Evolutionary conservation across 495 filamentous ascomycete species (phyloP).

Genomic region (Penicillium macrosclerotiorum): DNA sequence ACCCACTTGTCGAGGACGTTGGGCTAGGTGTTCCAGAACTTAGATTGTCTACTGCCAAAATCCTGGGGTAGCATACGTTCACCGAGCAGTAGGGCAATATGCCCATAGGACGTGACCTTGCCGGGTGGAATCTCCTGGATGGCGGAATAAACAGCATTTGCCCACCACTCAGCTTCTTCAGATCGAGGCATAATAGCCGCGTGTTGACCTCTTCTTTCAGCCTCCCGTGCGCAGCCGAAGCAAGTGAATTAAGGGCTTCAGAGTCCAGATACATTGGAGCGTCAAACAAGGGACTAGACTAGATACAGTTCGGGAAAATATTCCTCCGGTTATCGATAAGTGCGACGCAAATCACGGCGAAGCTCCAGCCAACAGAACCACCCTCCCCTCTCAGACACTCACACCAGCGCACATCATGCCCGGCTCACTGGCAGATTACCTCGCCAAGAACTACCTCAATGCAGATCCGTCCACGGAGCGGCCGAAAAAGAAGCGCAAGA

Average conservation of each 20-base stretch:
- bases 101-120: conserved; percentile 83
- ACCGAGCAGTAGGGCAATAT: conserved; percentile 78
- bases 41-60: not conserved
- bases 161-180: conserved; percentile 84
- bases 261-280: too few species aligned
- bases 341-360: conserved; percentile 1
- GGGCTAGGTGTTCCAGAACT: conserved; percentile 53
- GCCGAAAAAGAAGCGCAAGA: conserved; percentile 76
- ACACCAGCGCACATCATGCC: conserved; percentile 14
- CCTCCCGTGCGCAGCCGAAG: not conserved
- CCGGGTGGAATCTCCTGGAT: conserved; percentile 82
- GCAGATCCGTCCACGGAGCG: conserved; percentile 62
- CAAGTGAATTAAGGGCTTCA: too few species aligned
- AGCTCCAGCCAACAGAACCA: not conserved
- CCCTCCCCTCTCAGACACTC: not conserved
- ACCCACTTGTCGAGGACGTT: conserved; percentile 79
- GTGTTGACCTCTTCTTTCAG: not conserved
- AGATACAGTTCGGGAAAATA: conserved; percentile 20
- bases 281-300: conserved; percentile 2
- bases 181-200: conserved; percentile 60
- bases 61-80: conserved; percentile 52
- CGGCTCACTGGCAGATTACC: conserved; percentile 74
- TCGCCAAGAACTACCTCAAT: conserved; percentile 91
- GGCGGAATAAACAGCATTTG: conserved; percentile 75
- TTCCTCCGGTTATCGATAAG: conserved; percentile 29